A percentile compares a stretch with the other conserved stretches of the same genome.
Evolutionary conservation across 78 protist species (phyloP).

Genomic region (Protostelium mycophagum): DNA sequence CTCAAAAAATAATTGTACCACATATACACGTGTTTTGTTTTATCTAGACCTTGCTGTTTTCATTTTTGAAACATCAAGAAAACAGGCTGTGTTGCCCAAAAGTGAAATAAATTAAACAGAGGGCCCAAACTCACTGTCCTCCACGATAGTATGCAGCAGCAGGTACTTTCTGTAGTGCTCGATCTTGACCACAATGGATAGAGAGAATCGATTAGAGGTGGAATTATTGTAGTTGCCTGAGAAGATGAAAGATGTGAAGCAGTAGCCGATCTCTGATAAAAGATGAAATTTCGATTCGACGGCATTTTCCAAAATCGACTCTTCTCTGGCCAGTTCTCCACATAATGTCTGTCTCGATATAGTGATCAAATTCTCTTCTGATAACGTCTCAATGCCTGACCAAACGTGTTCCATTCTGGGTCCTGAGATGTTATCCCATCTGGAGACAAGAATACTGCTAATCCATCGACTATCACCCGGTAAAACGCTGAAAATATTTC

Average conservation of each 20-base stretch:
- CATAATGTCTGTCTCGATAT: neutral
- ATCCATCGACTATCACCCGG: neutral
- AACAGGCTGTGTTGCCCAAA: no score
- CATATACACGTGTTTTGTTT: no score
- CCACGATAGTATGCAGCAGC: neutral
- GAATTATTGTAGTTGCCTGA: neutral
- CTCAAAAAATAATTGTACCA: no score
- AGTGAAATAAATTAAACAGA: neutral
- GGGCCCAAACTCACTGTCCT: neutral
- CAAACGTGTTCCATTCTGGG: constrained; percentile 4
- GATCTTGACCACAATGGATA: neutral
- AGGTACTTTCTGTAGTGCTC: neutral
- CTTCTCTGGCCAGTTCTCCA: neutral
- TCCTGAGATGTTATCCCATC: constrained; percentile 13
- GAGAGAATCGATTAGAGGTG: neutral
- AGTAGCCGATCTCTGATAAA: neutral
- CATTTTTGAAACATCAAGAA: no score
- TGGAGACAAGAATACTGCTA: neutral
- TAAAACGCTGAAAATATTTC: neutral
- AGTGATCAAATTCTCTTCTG: neutral
- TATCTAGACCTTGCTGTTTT: no score
- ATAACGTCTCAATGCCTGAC: neutral
- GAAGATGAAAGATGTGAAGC: neutral
- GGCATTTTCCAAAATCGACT: neutral
- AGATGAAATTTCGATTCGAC: constrained; percentile 3